phyloP scores from a whole-genome alignment of 1,284 basidiomycete species.

The Boletellus sp. region DNA sequence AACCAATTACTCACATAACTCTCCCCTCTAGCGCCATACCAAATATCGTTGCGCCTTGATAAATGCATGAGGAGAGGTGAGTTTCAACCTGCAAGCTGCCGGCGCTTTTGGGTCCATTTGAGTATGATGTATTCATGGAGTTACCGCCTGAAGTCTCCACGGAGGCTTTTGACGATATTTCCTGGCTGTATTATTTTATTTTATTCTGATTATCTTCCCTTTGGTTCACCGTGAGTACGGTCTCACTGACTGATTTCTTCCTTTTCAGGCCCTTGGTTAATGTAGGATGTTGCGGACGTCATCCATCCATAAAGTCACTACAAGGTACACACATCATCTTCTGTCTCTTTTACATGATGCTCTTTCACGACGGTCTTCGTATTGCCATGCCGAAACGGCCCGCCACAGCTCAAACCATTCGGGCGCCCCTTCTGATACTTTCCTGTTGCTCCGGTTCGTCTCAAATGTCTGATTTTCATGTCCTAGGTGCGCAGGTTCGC shows the following conservation, averaged over 20 bases:
- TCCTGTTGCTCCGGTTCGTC: background rate
- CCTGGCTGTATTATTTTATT: constrained; percentile 17
- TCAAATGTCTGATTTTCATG: background rate
- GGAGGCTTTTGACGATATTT: constrained; percentile 21
- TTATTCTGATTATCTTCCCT: constrained; percentile 34
- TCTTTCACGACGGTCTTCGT: constrained; percentile 88
- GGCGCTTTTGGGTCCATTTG: background rate
- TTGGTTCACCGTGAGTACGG: background rate
- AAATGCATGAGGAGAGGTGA: constrained; percentile 5
- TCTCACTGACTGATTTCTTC: too few relatives aligned
- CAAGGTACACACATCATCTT: constrained; percentile 11
- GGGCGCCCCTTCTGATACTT: constrained; percentile 71
- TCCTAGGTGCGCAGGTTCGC: background rate
- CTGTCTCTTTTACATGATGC: constrained; percentile 43
- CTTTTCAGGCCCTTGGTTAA: background rate
- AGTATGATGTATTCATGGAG: constrained; percentile 34
- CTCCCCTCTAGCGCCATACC: constrained; percentile 1
- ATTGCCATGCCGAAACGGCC: constrained; percentile 79
- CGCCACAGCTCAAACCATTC: constrained; percentile 80
- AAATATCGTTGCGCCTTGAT: background rate
- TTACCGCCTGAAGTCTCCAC: constrained; percentile 28
- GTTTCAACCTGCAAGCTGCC: background rate
- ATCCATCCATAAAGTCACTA: too few relatives aligned
- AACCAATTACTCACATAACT: constrained; percentile 3
- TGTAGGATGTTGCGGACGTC: too few relatives aligned